Evolutionary conservation across 2,329 filamentous ascomycete genomes (phyloP).

Genomic region (Paradendryphiella salina): DNA sequence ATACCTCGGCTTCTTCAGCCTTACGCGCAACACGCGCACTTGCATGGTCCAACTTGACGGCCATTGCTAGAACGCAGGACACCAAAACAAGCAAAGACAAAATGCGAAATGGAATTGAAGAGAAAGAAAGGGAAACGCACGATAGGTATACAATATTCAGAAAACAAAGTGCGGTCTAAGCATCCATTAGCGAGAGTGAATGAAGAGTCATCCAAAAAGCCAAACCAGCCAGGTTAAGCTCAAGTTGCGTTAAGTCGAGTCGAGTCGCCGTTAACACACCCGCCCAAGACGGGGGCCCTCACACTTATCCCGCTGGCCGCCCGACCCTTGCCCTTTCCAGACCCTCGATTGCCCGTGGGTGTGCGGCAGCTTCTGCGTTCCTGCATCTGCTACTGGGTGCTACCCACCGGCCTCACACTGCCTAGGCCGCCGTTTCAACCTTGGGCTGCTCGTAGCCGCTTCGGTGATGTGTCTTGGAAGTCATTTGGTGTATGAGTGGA

Average conservation of each 20-base stretch:
- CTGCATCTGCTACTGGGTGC: constrained; percentile 43
- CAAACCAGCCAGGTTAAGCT: constrained; percentile 20
- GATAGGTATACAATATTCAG: constrained; percentile 18
- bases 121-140: constrained; percentile 12
- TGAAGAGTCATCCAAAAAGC: constrained; percentile 30
- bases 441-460: constrained; percentile 38
- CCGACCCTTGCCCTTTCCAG: constrained; percentile 15
- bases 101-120: constrained; percentile 9
- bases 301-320: constrained; percentile 36
- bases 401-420: constrained; percentile 23
- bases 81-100: constrained; percentile 17
- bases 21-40: constrained; percentile 16
- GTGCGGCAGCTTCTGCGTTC: constrained; percentile 25
- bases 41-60: constrained; percentile 23
- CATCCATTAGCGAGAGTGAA: constrained; percentile 30
- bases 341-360: constrained; percentile 2
- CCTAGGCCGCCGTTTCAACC: constrained; percentile 27
- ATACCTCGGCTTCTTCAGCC: constrained; percentile 34
- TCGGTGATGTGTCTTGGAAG: constrained; percentile 31
- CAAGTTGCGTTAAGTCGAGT: constrained; percentile 15
- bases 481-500: constrained; percentile 29
- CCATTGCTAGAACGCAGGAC: constrained; percentile 28
- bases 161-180: constrained; percentile 27
- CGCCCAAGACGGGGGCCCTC: constrained; percentile 23
- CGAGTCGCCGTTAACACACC: constrained; percentile 11